Base-by-base conservation (phyloP, 495 filamentous ascomycete genomes). In the Hyaloscypha variabilis region DNA sequence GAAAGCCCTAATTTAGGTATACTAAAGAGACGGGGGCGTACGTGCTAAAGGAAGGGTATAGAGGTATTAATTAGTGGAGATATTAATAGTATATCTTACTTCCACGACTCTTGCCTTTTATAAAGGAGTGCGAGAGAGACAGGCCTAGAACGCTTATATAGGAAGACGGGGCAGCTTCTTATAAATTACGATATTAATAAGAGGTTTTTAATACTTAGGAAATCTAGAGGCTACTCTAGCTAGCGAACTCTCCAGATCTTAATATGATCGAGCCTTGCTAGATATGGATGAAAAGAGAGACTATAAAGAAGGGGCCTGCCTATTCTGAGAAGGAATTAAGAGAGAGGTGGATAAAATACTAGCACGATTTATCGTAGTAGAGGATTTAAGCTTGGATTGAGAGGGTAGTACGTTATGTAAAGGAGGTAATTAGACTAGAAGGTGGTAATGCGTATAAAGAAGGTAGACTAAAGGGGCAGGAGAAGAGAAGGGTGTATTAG, bases 321-420 rank as follows among this genome's bases (percentile, higher is more conserved):
- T 34, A 6, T 14, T 42, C n/a, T 26, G 23, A 50, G 29, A 65
- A 56, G 36, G 54, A 59, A 31, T 46, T 26, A 50, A 34, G 50
- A 39, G 14, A 61, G 34, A 67, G 53, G 21, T 74, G 71, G 71
- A 21, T 63, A 25, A 10, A 63, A 34, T 52, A 36, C 17, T 74
- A 68, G 71, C 58, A 71, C 10, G 62, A 71, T 3, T 56, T 74
- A 11, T 52, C 67, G 5, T 62, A 72, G 54, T 24, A 65, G 23
- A 25, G 58, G 17, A 75, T 75, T 58, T 59, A 75, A 60, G n/a
- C 30, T 14, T 75, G 72, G 72, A 71, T 75, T 64, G 61, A 72
- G 57, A 26, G 66, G 21, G 71, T 74, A 55, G 60, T 65, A 10
- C 29, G 49, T 31, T 63, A 74, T 72, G 67, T 74, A 39, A 0